These are phyloP conservation scores for Yarrowia galli DNA, from an alignment of 1,139 yeast genomes.

Conservation along the genomic window DNA sequence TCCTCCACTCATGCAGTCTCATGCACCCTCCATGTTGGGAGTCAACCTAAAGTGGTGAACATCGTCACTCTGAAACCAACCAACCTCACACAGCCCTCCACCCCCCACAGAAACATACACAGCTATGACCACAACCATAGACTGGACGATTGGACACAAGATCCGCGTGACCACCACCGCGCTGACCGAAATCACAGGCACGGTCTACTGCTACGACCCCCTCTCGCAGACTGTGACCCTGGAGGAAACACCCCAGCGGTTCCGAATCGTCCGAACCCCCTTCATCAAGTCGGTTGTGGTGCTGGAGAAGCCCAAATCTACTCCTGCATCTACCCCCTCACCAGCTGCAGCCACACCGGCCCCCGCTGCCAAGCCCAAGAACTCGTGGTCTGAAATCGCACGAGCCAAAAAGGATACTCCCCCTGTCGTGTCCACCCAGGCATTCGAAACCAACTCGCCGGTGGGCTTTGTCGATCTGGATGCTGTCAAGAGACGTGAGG, in stretches of 20 bases:
- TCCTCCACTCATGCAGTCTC: constrained; percentile 6
- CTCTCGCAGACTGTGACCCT: constrained; percentile 54
- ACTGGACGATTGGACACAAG: constrained; percentile 50
- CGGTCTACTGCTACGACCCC: constrained; percentile 65
- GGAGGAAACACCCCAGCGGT: constrained; percentile 49
- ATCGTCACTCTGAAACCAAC: neutral
- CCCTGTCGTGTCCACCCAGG: constrained; percentile 45
- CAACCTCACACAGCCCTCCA: neutral
- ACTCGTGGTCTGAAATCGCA: constrained; percentile 47
- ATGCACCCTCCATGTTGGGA: constrained; percentile 22
- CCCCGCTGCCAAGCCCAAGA: constrained; percentile 41
- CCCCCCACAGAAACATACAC: neutral
- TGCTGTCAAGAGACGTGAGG: constrained; percentile 44
- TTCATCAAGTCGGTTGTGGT: constrained; percentile 65
- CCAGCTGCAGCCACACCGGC: constrained; percentile 6
- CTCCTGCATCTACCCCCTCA: constrained; percentile 20
- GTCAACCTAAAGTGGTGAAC: constrained; percentile 21
- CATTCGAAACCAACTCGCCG: constrained; percentile 40
- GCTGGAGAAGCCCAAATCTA: constrained; percentile 50
- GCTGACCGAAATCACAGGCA: constrained; percentile 65
- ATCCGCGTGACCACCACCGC: constrained; percentile 67
- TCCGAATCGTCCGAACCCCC: constrained; percentile 63
- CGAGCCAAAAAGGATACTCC: constrained; percentile 45
- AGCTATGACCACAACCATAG: constrained; percentile 38
- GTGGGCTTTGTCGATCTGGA: constrained; percentile 43